Base-by-base conservation (phyloP, 23 red algal species). In the Gracilaria domingensis region DNA sequence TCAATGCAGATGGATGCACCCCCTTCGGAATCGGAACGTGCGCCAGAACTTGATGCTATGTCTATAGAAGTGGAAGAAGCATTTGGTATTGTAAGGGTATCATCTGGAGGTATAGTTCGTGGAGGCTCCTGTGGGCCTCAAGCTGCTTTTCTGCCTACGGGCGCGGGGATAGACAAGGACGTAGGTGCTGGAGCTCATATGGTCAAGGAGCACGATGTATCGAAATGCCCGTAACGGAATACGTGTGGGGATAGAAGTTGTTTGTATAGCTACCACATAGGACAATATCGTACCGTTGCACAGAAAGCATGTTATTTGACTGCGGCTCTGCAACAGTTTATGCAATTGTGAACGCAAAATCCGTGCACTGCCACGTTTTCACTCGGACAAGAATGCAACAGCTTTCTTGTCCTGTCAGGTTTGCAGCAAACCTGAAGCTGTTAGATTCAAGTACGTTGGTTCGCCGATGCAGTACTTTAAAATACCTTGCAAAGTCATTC, bases 61-160 rank as follows among this genome's bases (percentile, higher is more conserved):
- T 54, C 79, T 56, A 45, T 82, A 17, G 58, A 82, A 65, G 79
- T 82, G 23, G 79, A 82, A 45, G 79, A 82, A 55, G 79, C 53
- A 12, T 62, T 82, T 40, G 79, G 79, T 5, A 82, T 82, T 38
- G 79, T 82, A 5, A 25, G 79, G 20, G 79, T 82, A 25, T 62
- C 53, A 13, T 82, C 79, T 39, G 79, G 55, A 24, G 55, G 79
- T 61, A 62, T 82, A 8, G 79, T 62, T 42, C 58, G 55, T 24
- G 45, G 53, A 13, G 55, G 79, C 8, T 82, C 53, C 12, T 62
- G 53, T 64, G 55, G 42, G 0, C 79, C 79, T 1, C 48, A 61
- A 55, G 79, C 53, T 62, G 26, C 79, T 23, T 62, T 42, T 60
- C 38, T 55, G 8, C 53, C 53, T 3, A 35, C 6, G 33, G 54